Conservation (phyloP, 768 basidiomycete genomes). For the Tephrocybe sp. region DNA sequence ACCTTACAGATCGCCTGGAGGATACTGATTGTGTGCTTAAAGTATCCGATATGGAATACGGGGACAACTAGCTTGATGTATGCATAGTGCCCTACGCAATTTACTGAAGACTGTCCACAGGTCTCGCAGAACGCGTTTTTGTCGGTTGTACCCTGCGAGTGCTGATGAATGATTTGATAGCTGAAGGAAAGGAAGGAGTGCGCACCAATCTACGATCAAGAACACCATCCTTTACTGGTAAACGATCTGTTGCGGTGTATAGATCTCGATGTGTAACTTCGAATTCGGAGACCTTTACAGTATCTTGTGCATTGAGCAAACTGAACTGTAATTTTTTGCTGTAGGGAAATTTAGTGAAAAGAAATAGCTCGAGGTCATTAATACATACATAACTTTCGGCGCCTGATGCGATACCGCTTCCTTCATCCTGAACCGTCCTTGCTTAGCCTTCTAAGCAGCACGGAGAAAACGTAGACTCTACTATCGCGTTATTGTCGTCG, state of each 20-base stretch:
- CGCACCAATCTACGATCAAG: conserved; percentile 87
- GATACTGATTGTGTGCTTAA: conserved; percentile 91
- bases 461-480: neutral
- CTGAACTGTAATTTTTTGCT: conserved; percentile 98
- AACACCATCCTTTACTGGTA: conserved; percentile 89
- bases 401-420: conserved; percentile 76
- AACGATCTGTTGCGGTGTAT: conserved; percentile 79
- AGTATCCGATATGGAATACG: conserved; percentile 98
- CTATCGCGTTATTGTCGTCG: neutral
- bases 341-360: conserved; percentile 2
- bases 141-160: conserved; percentile 83
- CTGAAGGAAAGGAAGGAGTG: conserved; percentile 2
- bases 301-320: conserved; percentile 89
- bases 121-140: conserved; percentile 93
- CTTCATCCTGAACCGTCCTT: conserved; percentile 52
- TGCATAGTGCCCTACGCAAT: conserved; percentile 98
- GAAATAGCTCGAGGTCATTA: neutral
- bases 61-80: conserved; percentile 97
- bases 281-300: conserved; percentile 94
- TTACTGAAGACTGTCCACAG: conserved; percentile 86
- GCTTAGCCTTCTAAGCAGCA: neutral
- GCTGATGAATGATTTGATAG: neutral
- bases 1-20: conserved; percentile 98
- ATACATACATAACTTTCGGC: conserved; percentile 12
- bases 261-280: conserved; percentile 92